These are phyloP conservation scores for Clonostachys solani DNA, from an alignment of 2,329 filamentous ascomycete species.

Conservation along the genomic window DNA sequence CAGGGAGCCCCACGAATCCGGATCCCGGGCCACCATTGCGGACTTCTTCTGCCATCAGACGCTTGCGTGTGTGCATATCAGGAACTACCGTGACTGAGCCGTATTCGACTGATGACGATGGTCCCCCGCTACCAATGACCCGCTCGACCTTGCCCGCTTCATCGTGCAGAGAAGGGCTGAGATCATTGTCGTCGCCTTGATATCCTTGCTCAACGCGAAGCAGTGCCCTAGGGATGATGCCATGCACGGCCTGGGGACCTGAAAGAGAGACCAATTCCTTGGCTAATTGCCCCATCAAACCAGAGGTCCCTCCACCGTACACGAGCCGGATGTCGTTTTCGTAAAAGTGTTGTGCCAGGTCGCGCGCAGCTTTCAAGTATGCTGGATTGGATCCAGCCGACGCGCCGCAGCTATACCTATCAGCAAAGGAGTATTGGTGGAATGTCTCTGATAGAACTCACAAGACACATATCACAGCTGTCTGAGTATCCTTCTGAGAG, in stretches of 20 bases:
- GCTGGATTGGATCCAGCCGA: constrained; percentile 66
- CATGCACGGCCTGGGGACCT: constrained; percentile 79
- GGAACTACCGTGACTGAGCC: constrained; percentile 83
- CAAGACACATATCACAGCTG: too few species aligned
- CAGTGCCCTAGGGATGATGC: constrained; percentile 85
- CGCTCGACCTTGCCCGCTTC: constrained; percentile 40
- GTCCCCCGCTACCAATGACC: constrained; percentile 27
- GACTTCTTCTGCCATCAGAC: constrained; percentile 86
- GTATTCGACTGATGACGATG: constrained; percentile 34
- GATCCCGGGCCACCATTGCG: constrained; percentile 74
- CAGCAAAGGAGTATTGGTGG: too few species aligned
- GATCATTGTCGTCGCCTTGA: constrained; percentile 62
- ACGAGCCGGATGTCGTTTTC: constrained; percentile 76
- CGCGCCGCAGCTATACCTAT: constrained; percentile 61
- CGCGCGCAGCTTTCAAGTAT: constrained; percentile 74
- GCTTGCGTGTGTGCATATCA: constrained; percentile 96
- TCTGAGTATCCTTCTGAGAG: too few species aligned
- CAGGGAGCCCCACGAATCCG: constrained; percentile 83
- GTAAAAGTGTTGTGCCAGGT: constrained; percentile 70
- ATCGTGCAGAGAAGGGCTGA: constrained; percentile 1
- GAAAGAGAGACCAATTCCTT: constrained; percentile 78
- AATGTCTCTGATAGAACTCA: too few species aligned
- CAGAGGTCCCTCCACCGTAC: constrained; percentile 90
- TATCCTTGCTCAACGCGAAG: constrained; percentile 48
- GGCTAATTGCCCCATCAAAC: constrained; percentile 92